Evolutionary conservation across 352 stramenopile species (phyloP).

Genomic region (Globisporangium cylindrosporum): DNA sequence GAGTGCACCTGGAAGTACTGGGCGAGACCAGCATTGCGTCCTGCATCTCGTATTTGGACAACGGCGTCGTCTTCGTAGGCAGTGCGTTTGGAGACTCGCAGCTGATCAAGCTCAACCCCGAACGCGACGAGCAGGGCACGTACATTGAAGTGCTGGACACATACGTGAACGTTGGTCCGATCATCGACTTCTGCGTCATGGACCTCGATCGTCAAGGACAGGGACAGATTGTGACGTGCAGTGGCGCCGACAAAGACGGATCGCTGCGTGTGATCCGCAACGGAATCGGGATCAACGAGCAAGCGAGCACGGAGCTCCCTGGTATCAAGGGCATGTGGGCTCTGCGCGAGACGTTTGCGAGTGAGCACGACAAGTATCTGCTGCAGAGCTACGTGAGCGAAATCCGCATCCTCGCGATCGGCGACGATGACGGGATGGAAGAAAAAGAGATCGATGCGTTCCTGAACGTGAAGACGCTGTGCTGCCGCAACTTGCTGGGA

Average conservation of each 20-base stretch:
- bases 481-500: slow-evolving; percentile 90
- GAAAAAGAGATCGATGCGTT: slow-evolving; percentile 90
- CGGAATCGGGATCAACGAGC: slow-evolving; percentile 98
- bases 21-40: slow-evolving; percentile 92
- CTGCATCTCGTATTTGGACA: slow-evolving; percentile 92
- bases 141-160: slow-evolving; percentile 95
- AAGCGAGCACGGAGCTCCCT: slow-evolving; percentile 92
- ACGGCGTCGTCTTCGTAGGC: slow-evolving; percentile 95
- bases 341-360: slow-evolving; percentile 82
- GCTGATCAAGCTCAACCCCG: slow-evolving; percentile 90
- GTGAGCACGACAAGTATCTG: slow-evolving; percentile 93
- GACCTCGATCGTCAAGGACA: slow-evolving; percentile 93
- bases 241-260: slow-evolving; percentile 93
- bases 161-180: slow-evolving; percentile 97
- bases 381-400: slow-evolving; percentile 96
- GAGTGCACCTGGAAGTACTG: slow-evolving; percentile 91
- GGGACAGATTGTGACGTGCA: slow-evolving; percentile 96
- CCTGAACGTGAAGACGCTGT: slow-evolving; percentile 87
- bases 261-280: slow-evolving; percentile 97
- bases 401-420: slow-evolving; percentile 94
- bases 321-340: slow-evolving; percentile 99
- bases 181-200: slow-evolving; percentile 98
- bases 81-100: slow-evolving; percentile 95
- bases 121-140: slow-evolving; percentile 70
- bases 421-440: slow-evolving; percentile 87